Percentiles rank a stretch among this genome's conserved stretches.
phyloP scores from a whole-genome alignment of 192 early-diverging fungal genomes.

The Coemansia sp. region DNA sequence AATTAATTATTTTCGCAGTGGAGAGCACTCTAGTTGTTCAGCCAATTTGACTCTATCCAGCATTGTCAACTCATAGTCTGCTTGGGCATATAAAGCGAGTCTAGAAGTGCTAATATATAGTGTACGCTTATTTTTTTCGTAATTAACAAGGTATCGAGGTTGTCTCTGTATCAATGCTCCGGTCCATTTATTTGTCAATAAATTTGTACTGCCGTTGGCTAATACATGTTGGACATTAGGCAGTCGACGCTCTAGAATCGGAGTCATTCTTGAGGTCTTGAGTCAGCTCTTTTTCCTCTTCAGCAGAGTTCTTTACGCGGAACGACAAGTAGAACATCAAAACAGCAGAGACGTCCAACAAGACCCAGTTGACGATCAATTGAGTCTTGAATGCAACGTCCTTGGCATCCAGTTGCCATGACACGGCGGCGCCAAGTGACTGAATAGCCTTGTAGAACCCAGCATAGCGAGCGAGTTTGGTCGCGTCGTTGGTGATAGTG shows the following conservation, averaged over 20 bases:
- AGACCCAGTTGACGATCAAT: slow-evolving; percentile 66
- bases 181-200: not conserved
- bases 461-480: slow-evolving; percentile 60
- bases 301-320: not conserved
- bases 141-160: too few relatives aligned
- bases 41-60: too few relatives aligned
- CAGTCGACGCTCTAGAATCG: not conserved
- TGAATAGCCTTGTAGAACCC: slow-evolving; percentile 86
- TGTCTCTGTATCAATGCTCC: too few relatives aligned
- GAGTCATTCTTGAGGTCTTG: not conserved
- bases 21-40: too few relatives aligned
- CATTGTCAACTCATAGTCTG: too few relatives aligned
- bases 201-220: not conserved
- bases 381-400: slow-evolving; percentile 71
- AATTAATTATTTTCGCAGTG: too few relatives aligned
- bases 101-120: too few relatives aligned
- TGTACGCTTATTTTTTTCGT: too few relatives aligned
- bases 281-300: not conserved
- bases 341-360: slow-evolving; percentile 57
- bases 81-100: too few relatives aligned
- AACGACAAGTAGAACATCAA: not conserved
- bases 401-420: slow-evolving; percentile 62
- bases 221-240: not conserved
- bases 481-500: slow-evolving; percentile 71
- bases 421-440: slow-evolving; percentile 63